Evolutionary conservation across 805 yeast genomes (phyloP), one percentile per base, ranked within the genome.

Genomic region (Candida takata): DNA sequence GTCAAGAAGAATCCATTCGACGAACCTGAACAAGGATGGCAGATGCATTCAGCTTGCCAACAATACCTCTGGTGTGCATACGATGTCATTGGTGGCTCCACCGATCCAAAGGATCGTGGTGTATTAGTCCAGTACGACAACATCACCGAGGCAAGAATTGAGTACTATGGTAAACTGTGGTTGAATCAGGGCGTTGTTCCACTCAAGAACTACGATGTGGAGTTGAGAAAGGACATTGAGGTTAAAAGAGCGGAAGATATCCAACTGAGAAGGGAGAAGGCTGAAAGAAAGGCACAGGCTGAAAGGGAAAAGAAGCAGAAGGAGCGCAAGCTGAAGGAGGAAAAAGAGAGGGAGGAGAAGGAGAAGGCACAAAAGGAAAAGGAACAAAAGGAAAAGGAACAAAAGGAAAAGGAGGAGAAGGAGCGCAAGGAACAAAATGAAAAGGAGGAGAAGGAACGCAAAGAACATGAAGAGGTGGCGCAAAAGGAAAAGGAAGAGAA

Each of bases 21-120:
- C 8, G 79, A 74, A 45, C 79, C 80, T 11, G 54, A 59, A 3
- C 56, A 60, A 33, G 74, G 73, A 16, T 75, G 82, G 82, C 64
- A 58, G 44, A 71, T 70, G 59, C 59, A 64, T 11, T 52, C 54
- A 1, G 63, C 69, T 43, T 77, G 84, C 56, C 60, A 63, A 18
- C 62, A 65, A 15, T 77, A 77, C 48, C 47, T 71, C 21, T 77
- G 83, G 82, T 76, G 82, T 59, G 81, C 79, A 1, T 74, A 74
- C 49, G 71, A 72, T 38, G 52, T 62, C 15, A 56, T 75, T 39
- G 82, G 82, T 13, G 60, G 50, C 3, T 47, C 53, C 2, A 29
- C 41, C 2, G 51, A 50, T 26, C 49, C 49, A 11, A 23, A 26
- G 15, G 48, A 50, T 33, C 47, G 53, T 34, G 60, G 59, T 21